A percentile compares a stretch with the other conserved stretches of the same genome.
Conservation (phyloP, 495 filamentous ascomycete species). For the Lophiotrema nucula region DNA sequence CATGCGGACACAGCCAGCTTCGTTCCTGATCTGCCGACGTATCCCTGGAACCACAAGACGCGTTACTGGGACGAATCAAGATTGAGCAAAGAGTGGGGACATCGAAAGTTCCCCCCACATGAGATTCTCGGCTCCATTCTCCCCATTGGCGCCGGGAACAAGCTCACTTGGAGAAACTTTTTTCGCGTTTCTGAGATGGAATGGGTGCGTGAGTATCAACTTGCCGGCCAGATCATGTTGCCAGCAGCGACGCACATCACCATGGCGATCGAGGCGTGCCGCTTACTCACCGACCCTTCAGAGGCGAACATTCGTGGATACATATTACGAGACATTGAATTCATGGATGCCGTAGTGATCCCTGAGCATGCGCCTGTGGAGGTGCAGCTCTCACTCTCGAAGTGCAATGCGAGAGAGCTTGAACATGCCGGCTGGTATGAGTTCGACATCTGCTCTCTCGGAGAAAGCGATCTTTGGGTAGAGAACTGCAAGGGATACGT, state of each 20-base stretch:
- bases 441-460: constrained; percentile 6
- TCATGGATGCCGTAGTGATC: constrained; percentile 2
- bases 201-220: constrained; percentile 19
- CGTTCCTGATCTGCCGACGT: background rate
- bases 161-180: constrained; percentile 39
- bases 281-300: background rate
- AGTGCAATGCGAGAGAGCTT: background rate
- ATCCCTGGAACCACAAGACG: constrained; percentile 5
- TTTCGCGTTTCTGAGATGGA: background rate
- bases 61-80: constrained; percentile 5
- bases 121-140: constrained; percentile 56
- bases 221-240: constrained; percentile 44
- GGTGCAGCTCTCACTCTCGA: background rate
- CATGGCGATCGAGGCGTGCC: constrained; percentile 19
- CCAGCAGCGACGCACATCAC: constrained; percentile 40
- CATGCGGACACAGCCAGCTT: too few relatives aligned
- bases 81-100: constrained; percentile 25
- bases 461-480: background rate
- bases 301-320: constrained; percentile 4
- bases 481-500: constrained; percentile 6
- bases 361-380: background rate
- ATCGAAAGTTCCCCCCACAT: constrained; percentile 41
- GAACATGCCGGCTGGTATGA: constrained; percentile 2
- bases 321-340: constrained; percentile 2
- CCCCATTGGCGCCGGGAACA: constrained; percentile 48